Evolutionary conservation across 164 flowering plant genomes (phyloP), one percentile per base, ranked within the genome.

Genomic region (Stephania japonica): DNA sequence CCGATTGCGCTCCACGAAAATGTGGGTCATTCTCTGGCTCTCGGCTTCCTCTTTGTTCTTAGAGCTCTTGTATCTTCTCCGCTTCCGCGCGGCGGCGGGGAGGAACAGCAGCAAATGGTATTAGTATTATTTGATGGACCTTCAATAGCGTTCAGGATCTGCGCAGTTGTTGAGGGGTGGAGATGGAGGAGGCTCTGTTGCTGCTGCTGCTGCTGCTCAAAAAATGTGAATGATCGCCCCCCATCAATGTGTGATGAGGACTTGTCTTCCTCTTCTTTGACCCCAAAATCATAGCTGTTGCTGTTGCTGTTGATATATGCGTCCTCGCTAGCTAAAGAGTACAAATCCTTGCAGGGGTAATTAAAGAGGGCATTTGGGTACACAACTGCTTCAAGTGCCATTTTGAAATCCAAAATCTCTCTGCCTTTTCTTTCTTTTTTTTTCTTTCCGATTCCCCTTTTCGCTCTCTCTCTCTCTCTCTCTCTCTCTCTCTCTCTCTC

Each of bases 381-480:
- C 19, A 85, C 85, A 21, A 88, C 86, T 13, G 89, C 85, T 76
- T 91, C 93, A n/a, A 89, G 69, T 38, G 90, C 90, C 96, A 91
- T 91, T 42, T 21, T 32, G 38, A 32, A 32, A 32, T 32, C 38
- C 38, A 32, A 32, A 32, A 32, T 32, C 38, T 32, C 38, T 32
- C 38, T 32, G 14, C 50, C 50, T 13, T 9, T 44, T 9, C 10
- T 43, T 43, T 43, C 10, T 43, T 43, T 10, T 43, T 10, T 43
- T 43, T 5, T 43, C 7, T 5, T 44, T 44, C n/a, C n/a, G n/a
- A n/a, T n/a, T 43, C 47, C 47, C 5, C 47, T 10, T 10, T 5
- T 43, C 47, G 47, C 10, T 43, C 47, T 43, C 47, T 10, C 10
- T 44, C 50, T 44, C 7, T 44, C 14, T 12, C 5, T 44, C 13